A percentile compares a stretch with the other conserved stretches of the same genome.
phyloP scores from a whole-genome alignment of 306 rosid genomes.

The Trifolium subterraneum region DNA sequence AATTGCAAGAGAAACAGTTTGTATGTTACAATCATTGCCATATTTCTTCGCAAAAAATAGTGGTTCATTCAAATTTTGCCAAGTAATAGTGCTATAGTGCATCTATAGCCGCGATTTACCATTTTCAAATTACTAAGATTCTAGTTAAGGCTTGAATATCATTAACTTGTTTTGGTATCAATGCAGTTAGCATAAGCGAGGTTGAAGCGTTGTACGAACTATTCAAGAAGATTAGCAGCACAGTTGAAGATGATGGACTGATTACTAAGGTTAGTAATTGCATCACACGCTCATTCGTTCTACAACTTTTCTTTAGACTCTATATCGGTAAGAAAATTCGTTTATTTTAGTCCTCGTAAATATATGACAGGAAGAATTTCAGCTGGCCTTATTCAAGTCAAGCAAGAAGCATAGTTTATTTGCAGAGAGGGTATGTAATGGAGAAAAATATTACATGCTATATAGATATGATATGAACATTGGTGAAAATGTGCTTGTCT shows the following conservation, averaged over 20 bases:
- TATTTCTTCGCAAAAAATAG: neutral
- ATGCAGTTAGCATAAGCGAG: constrained; percentile 88
- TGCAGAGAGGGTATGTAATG: constrained; percentile 73
- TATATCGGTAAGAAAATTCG: too few species aligned
- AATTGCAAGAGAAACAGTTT: constrained; percentile 73
- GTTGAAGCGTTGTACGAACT: constrained; percentile 84
- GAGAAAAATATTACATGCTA: neutral
- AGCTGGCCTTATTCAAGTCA: constrained; percentile 79
- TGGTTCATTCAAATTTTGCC: neutral
- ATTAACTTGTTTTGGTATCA: constrained; percentile 20
- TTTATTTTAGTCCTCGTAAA: neutral
- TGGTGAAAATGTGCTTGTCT: constrained; percentile 7
- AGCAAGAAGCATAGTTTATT: constrained; percentile 77
- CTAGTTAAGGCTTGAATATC: constrained; percentile 9
- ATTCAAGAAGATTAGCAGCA: constrained; percentile 78
- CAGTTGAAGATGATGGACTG: constrained; percentile 75
- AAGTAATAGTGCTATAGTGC: neutral
- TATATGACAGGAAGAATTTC: constrained; percentile 74
- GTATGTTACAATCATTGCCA: constrained; percentile 54
- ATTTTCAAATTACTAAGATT: neutral
- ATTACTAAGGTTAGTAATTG: constrained; percentile 67
- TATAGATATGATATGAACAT: constrained; percentile 7
- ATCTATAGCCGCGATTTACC: neutral
- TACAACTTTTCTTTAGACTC: too few species aligned
- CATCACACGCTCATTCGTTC: neutral